Evolutionary conservation across 129 eudicot species (phyloP), one percentile per base, ranked within the genome.

Genomic region (Pseudognaphalium luteoalbum): DNA sequence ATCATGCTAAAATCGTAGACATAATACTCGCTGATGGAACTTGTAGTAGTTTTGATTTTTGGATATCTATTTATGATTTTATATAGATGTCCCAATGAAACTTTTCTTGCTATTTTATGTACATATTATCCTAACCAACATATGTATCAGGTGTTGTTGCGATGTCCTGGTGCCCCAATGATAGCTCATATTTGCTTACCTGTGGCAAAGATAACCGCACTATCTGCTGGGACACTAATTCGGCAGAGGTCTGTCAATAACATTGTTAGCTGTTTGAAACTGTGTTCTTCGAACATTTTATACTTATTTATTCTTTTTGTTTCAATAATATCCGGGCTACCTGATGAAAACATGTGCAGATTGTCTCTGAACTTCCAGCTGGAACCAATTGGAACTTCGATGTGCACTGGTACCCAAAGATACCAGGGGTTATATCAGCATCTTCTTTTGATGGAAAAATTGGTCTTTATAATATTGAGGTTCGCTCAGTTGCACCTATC

Each of bases 151-250:
- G 99, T 76, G 99, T 94, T 32, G 92, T 94, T 81, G 97, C 99
- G 11, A 91, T 94, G 99, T 88, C 99, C 58, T 94, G 99, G 99
- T 91, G 99, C 75, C 99, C 99, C 25, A 79, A 73, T 84, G 99
- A 94, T 62, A 91, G 97, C 85, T 91, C 99, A 56, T 94, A 91
- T 75, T 84, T 94, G 85, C 87, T 94, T 68, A 91, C 99, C 20
- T 91, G 99, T 86, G 96, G 90, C 34, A 94, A 91, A 81, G 99
- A 94, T 84, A 91, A 94, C 83, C 99, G 97, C 63, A 94, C 99
- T 47, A 87, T 94, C 61, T 94, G 97, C 85, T 94, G 99, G 99
- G 97, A 94, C 84, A 87, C 89, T 51, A 67, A 59, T 42, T 85
- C 94, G 72, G 92, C 90, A 14, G 99, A 94, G 99, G 99, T 82